Base-by-base conservation (phyloP, 2,329 filamentous ascomycete species). In the Dactylella cylindrospora region DNA sequence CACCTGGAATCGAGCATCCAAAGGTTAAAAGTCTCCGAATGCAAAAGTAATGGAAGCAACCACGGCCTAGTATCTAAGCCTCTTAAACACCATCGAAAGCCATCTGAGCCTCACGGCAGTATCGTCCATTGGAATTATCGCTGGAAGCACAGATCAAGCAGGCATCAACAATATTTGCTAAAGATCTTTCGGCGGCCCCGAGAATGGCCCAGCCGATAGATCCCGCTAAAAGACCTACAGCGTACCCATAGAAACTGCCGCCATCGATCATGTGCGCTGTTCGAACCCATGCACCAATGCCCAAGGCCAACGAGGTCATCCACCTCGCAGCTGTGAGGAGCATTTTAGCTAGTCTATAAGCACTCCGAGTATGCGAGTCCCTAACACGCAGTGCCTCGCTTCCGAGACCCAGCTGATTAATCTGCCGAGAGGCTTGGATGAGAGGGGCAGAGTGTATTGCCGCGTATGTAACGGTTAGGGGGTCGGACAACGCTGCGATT, bases 201-300 rank as follows among this genome's bases (percentile, higher is more conserved):
- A 98, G 77, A 0, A 97, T 84, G 3, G 88, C 90, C 84, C 93
- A 98, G 5, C 93, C 93, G 67, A 98, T 96, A 50, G 91, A 90
- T 62, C 88, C 89, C 12, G 93, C 93, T 67, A 97, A 85, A 65
- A 98, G 73, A 7, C 90, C 93, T 17, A 98, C 88, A 1, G 97
- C 82, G 70, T 97, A 98, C 1, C 91, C 93, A 72, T 98, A 98
- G 19, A 93, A 78, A 68, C 89, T 95, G 6, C 93, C 93, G 38
- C 82, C 82, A 44, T 85, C 71, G 0, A 96, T 77, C 73, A 86
- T 84, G 65, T 88, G 84, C 8, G 93, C 90, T 28, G 90, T 95
- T 39, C 88, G 86, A 6, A 97, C 88, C 93, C 93, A 98, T n/a
- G 89, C 91, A 3, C 88, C 90, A 70, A 97, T 95, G 0, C 91